Conservation (phyloP, 2,329 filamentous ascomycete species). For the Metarhizium anisopliae region DNA sequence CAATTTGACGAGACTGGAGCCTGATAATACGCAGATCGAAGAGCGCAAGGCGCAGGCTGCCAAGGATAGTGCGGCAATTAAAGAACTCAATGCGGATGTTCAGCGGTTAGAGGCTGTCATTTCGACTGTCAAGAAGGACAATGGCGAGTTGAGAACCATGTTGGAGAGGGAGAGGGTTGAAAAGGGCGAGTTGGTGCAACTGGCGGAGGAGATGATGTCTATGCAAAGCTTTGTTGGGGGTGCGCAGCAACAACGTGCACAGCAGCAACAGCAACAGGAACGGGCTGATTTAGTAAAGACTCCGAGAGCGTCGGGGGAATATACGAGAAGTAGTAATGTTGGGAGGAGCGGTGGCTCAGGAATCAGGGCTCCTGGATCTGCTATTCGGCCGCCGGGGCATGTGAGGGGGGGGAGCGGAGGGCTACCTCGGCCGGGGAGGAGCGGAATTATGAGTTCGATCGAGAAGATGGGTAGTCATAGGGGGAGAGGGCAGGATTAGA, state of each 20-base stretch:
- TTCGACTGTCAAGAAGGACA: slow-evolving; percentile 59
- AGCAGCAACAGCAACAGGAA: slow-evolving; percentile 8
- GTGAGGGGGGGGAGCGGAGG: slow-evolving; percentile 36
- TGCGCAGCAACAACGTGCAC: slow-evolving; percentile 10
- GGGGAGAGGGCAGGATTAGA: slow-evolving; percentile 14
- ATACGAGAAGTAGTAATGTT: slow-evolving; percentile 24
- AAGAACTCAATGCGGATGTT: slow-evolving; percentile 63
- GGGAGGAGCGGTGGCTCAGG: slow-evolving; percentile 39
- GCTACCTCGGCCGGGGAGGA: slow-evolving; percentile 46
- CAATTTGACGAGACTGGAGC: slow-evolving; percentile 52
- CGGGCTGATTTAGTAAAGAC: slow-evolving; percentile 17
- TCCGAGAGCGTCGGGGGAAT: slow-evolving; percentile 42
- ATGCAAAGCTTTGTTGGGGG: slow-evolving; percentile 44
- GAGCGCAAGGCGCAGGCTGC: slow-evolving; percentile 50
- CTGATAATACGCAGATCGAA: slow-evolving; percentile 34
- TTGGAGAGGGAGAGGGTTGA: slow-evolving; percentile 70
- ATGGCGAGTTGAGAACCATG: slow-evolving; percentile 53
- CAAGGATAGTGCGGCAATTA: slow-evolving; percentile 57
- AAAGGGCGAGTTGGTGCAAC: slow-evolving; percentile 72
- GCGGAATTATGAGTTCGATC: slow-evolving; percentile 75
- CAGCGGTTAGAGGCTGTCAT: slow-evolving; percentile 68
- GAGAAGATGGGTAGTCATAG: slow-evolving; percentile 72
- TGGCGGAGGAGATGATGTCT: slow-evolving; percentile 76
- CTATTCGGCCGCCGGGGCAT: slow-evolving; percentile 33
- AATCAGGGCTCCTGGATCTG: slow-evolving; percentile 50